These are phyloP conservation scores for Boletus edulis DNA, from an alignment of 768 basidiomycete species.

Conservation along the genomic window DNA sequence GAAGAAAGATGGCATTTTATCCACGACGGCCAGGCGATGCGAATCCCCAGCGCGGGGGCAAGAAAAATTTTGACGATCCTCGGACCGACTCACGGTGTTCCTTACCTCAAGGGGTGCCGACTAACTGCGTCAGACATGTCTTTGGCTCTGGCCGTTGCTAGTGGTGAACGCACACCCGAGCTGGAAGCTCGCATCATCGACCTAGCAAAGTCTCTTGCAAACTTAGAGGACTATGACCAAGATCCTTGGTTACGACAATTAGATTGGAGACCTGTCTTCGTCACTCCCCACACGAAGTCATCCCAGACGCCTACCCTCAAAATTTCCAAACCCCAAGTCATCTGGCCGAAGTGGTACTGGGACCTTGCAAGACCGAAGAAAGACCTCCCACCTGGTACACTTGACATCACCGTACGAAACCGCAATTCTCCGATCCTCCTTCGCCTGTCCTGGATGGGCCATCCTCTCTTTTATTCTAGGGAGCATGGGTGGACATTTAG, in stretches of 20 bases:
- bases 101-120: constrained; percentile 40
- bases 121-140: constrained; percentile 42
- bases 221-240: constrained; percentile 17
- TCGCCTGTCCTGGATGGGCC: constrained; percentile 81
- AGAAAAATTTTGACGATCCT: constrained; percentile 46
- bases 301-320: constrained; percentile 11
- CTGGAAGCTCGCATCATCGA: constrained; percentile 36
- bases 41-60: constrained; percentile 43
- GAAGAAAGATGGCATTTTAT: constrained; percentile 69
- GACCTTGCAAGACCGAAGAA: constrained; percentile 78
- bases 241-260: constrained; percentile 66
- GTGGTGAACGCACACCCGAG: constrained; percentile 37
- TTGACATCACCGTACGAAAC: constrained; percentile 84
- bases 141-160: constrained; percentile 47
- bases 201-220: constrained; percentile 39
- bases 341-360: constrained; percentile 99
- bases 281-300: background rate
- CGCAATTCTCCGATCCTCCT: constrained; percentile 83
- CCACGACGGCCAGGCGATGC: constrained; percentile 30
- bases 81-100: constrained; percentile 44
- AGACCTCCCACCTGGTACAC: constrained; percentile 59
- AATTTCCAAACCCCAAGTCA: constrained; percentile 40
- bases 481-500: constrained; percentile 93
- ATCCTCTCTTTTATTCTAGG: constrained; percentile 81
- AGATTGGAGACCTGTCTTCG: constrained; percentile 53